Conservation (phyloP, 2,329 filamentous ascomycete species). For the Endothia cerciana region DNA sequence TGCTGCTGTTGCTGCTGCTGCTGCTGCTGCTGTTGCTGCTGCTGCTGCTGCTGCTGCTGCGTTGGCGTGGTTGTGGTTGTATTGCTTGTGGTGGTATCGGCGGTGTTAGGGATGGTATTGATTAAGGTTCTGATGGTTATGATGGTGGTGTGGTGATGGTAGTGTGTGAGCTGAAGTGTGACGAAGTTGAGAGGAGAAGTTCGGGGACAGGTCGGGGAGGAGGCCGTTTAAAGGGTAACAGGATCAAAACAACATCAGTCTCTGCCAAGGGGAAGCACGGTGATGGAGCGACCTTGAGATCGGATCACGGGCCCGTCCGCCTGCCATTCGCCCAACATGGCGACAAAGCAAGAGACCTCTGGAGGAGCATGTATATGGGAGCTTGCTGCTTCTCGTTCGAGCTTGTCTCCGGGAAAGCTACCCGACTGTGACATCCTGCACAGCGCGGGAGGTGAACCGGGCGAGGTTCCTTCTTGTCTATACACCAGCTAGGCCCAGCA, state of each 20-base stretch:
- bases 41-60: too few relatives aligned
- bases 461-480: background rate
- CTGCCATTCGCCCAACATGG: background rate
- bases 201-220: background rate
- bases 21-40: too few relatives aligned
- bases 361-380: background rate
- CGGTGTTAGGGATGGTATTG: background rate
- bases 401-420: background rate
- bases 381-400: background rate
- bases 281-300: too few relatives aligned
- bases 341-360: background rate
- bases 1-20: too few relatives aligned
- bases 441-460: background rate
- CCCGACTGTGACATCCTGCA: background rate
- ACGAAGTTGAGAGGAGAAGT: background rate
- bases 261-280: background rate
- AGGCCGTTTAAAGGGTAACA: background rate
- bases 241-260: background rate
- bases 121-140: background rate
- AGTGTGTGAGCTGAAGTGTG: background rate
- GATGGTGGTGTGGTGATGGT: background rate
- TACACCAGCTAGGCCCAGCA: background rate
- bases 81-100: background rate
- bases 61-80: too few relatives aligned
- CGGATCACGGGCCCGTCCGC: background rate